Conservation (phyloP, 345 rosid genomes). For the Abelmoschus esculentus region DNA sequence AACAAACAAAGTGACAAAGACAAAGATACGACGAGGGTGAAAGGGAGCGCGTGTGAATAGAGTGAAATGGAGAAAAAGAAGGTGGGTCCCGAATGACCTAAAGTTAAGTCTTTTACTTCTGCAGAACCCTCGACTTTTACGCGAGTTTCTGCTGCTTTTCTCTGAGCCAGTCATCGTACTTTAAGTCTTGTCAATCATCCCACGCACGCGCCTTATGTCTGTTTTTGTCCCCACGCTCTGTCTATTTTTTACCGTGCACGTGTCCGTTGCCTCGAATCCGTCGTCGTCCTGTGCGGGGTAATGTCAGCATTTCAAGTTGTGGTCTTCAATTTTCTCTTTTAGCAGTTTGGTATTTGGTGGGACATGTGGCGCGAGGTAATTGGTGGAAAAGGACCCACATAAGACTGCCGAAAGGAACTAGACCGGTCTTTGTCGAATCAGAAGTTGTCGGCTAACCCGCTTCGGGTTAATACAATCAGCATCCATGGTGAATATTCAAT, state of each 20-base stretch:
- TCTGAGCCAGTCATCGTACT: slow-evolving; percentile 46
- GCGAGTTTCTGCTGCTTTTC: slow-evolving; percentile 27
- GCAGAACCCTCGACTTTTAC: slow-evolving; percentile 53
- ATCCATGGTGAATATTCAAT: too few relatives aligned
- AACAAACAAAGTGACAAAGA: too few relatives aligned
- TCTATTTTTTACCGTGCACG: slow-evolving; percentile 10
- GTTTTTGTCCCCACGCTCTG: neutral
- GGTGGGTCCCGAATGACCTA: slow-evolving; percentile 7
- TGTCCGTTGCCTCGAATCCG: neutral
- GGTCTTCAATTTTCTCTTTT: neutral
- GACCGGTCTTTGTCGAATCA: slow-evolving; percentile 33
- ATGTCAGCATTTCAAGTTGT: neutral
- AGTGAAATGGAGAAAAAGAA: neutral
- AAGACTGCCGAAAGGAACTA: slow-evolving; percentile 38
- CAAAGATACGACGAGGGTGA: too few relatives aligned
- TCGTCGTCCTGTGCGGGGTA: neutral
- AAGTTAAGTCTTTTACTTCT: slow-evolving; percentile 3
- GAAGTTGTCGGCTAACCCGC: slow-evolving; percentile 13
- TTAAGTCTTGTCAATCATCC: slow-evolving; percentile 27
- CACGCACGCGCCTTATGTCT: slow-evolving; percentile 21
- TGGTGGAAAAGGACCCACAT: slow-evolving; percentile 15
- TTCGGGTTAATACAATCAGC: too few relatives aligned
- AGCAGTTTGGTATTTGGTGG: neutral
- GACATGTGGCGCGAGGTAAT: neutral
- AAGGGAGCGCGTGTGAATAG: neutral